phyloP scores from a whole-genome alignment of 495 filamentous ascomycete species.

The Aspergillus wentii region DNA sequence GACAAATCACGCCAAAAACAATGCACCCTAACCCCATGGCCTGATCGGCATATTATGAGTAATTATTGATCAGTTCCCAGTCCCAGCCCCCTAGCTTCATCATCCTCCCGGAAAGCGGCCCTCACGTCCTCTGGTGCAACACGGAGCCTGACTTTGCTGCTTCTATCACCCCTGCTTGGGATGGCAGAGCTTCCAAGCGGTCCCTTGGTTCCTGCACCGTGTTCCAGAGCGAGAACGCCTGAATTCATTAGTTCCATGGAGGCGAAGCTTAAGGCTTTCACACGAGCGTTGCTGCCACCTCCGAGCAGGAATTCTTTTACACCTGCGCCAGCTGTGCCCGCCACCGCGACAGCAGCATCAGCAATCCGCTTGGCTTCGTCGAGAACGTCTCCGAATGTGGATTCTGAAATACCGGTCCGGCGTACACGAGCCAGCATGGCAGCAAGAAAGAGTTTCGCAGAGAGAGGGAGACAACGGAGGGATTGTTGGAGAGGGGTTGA shows the following conservation, averaged over 20 bases:
- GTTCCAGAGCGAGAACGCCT: conserved; percentile 79
- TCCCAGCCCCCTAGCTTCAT: conserved; percentile 71
- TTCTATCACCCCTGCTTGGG: conserved; percentile 67
- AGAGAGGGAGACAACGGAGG: conserved; percentile 72
- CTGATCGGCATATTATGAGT: no score
- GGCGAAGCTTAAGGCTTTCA: conserved; percentile 63
- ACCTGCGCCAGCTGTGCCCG: conserved; percentile 32
- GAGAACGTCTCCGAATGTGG: conserved; percentile 81
- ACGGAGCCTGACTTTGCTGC: conserved; percentile 77
- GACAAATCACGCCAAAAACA: no score
- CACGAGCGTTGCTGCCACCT: conserved; percentile 46
- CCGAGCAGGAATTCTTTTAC: conserved; percentile 41
- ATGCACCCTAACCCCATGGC: no score
- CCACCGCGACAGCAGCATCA: conserved; percentile 43
- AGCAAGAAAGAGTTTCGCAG: conserved; percentile 78
- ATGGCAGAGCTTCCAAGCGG: conserved; percentile 30
- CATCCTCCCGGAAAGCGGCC: conserved; percentile 82
- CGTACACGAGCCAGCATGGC: conserved; percentile 74
- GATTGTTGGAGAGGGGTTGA: conserved; percentile 87
- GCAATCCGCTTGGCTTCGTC: conserved; percentile 83
- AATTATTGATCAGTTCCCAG: conserved; percentile 35
- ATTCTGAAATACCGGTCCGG: conserved; percentile 80
- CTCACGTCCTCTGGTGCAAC: conserved; percentile 88
- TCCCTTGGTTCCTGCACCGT: conserved; percentile 28
- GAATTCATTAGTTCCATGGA: conserved; percentile 80